phyloP scores from a whole-genome alignment of 768 basidiomycete species.

The Trametes gibbosa region DNA sequence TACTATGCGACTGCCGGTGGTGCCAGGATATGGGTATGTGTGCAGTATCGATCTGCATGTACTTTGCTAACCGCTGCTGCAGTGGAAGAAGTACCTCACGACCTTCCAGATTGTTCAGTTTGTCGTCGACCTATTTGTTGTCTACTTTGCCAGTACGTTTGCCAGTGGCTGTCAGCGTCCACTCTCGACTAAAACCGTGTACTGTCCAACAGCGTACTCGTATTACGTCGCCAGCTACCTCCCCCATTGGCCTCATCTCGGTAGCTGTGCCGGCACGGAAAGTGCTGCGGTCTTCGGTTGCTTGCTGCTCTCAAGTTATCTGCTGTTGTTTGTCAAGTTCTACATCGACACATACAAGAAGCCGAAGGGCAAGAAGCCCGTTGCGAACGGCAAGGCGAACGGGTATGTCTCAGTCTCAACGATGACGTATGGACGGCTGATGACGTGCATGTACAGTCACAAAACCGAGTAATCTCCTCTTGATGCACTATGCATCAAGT shows the following conservation, averaged over 20 bases:
- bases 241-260: slow-evolving; percentile 60
- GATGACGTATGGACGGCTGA: not conserved
- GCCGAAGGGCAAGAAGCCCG: slow-evolving; percentile 38
- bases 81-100: slow-evolving; percentile 99
- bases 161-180: not conserved
- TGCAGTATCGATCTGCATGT: not conserved
- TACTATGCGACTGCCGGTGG: slow-evolving; percentile 99
- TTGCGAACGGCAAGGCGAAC: slow-evolving; percentile 46
- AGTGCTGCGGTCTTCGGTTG: slow-evolving; percentile 88
- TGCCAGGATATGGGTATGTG: slow-evolving; percentile 87
- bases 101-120: slow-evolving; percentile 97
- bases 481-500: not conserved
- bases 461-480: slow-evolving; percentile 33
- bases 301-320: slow-evolving; percentile 82
- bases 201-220: slow-evolving; percentile 56
- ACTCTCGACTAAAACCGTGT: not conserved
- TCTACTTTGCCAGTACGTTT: slow-evolving; percentile 92
- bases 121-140: slow-evolving; percentile 83
- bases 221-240: slow-evolving; percentile 72
- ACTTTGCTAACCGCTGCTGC: slow-evolving; percentile 5
- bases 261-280: slow-evolving; percentile 88
- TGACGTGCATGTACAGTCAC: slow-evolving; percentile 23
- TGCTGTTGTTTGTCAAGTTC: slow-evolving; percentile 94
- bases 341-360: slow-evolving; percentile 85
- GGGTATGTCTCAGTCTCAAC: slow-evolving; percentile 29